Conservation (phyloP, 495 filamentous ascomycete species). For the Lentithecium fluviatile region DNA sequence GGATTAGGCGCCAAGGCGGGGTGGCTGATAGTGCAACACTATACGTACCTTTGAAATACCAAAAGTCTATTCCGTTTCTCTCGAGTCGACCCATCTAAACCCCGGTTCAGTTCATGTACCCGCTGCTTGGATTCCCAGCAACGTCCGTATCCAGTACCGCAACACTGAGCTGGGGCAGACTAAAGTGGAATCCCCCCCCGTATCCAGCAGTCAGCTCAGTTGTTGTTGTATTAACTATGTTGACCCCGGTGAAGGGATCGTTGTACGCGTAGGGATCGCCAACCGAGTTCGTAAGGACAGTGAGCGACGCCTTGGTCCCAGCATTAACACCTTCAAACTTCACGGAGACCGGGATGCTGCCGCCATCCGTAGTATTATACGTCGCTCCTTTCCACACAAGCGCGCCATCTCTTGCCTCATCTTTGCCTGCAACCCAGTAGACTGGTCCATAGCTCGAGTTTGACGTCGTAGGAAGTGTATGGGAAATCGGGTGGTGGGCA, state of each 20-base stretch:
- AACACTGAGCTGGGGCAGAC: slow-evolving; percentile 14
- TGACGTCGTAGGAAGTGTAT: slow-evolving; percentile 52
- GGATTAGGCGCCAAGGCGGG: no score
- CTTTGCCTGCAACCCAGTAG: slow-evolving; percentile 58
- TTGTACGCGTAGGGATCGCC: slow-evolving; percentile 48
- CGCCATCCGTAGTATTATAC: slow-evolving; percentile 58
- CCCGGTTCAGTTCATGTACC: no score
- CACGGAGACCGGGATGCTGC: slow-evolving; percentile 49
- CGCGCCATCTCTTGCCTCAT: slow-evolving; percentile 37
- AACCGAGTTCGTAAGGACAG: slow-evolving; percentile 52
- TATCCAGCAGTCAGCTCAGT: slow-evolving; percentile 47
- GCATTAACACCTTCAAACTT: slow-evolving; percentile 54
- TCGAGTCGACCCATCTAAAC: no score
- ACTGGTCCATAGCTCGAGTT: slow-evolving; percentile 51
- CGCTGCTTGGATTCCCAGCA: no score
- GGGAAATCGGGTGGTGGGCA: slow-evolving; percentile 52
- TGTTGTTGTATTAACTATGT: slow-evolving; percentile 50
- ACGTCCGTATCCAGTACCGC: slow-evolving; percentile 10
- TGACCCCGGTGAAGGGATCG: slow-evolving; percentile 38
- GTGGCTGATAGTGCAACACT: no score
- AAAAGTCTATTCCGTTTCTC: no score
- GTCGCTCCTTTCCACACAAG: slow-evolving; percentile 63
- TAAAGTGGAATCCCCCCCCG: slow-evolving; percentile 46
- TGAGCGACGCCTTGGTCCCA: slow-evolving; percentile 54
- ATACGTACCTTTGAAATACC: no score